A percentile compares a stretch with the other conserved stretches of the same genome.
phyloP scores from a whole-genome alignment of 2,329 filamentous ascomycete genomes.

The Arthrinium phaeospermum region DNA sequence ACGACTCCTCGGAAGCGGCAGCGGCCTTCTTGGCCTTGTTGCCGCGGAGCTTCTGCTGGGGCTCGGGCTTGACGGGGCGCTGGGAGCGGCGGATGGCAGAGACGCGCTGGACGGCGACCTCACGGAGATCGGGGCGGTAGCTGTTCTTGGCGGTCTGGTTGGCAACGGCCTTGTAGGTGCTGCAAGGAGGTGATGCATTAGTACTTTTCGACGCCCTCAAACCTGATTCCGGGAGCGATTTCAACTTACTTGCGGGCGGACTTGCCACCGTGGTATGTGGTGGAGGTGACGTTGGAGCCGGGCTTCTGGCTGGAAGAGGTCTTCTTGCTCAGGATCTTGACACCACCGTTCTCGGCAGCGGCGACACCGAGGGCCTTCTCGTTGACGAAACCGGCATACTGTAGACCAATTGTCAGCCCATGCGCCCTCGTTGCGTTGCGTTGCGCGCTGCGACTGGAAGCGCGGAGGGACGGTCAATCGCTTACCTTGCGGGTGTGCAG shows the following conservation, averaged over 20 bases:
- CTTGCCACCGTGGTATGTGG: conserved; percentile 74
- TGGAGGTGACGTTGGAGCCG: conserved; percentile 66
- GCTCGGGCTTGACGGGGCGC: conserved; percentile 76
- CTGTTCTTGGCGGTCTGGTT: conserved; percentile 80
- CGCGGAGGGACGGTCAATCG: background rate
- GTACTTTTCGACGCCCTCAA: conserved; percentile 3
- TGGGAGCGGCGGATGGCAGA: conserved; percentile 84
- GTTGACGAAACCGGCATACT: conserved; percentile 94
- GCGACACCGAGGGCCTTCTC: conserved; percentile 89
- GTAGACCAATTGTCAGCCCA: conserved; percentile 42
- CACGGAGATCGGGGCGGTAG: conserved; percentile 83
- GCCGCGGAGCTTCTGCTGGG: conserved; percentile 78
- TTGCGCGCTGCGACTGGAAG: background rate
- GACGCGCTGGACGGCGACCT: conserved; percentile 82
- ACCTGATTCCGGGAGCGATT: background rate
- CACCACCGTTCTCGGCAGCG: conserved; percentile 76
- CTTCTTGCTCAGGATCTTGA: conserved; percentile 88
- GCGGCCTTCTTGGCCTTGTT: conserved; percentile 78
- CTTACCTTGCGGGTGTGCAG: conserved; percentile 85
- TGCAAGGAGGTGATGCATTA: conserved; percentile 42
- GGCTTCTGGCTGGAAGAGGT: conserved; percentile 74
- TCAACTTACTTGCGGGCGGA: conserved; percentile 77
- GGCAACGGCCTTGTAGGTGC: conserved; percentile 89
- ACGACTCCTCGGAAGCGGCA: conserved; percentile 52
- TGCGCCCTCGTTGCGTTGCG: conserved; percentile 10